These are phyloP conservation scores for Lineolata rhizophorae DNA, from an alignment of 495 filamentous ascomycete species.

Conservation along the genomic window DNA sequence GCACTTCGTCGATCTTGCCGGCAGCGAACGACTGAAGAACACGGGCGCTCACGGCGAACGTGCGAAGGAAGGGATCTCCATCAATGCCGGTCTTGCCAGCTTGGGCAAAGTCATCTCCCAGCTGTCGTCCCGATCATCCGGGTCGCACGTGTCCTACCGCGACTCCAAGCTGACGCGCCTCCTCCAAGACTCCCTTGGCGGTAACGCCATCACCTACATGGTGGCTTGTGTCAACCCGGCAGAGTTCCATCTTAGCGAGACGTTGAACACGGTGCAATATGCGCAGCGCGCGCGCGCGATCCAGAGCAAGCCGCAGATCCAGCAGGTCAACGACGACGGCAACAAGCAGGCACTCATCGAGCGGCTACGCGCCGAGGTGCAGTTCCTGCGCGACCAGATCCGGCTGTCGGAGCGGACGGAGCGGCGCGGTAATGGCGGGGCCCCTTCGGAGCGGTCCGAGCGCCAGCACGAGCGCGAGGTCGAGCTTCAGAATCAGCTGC, in stretches of 20 bases:
- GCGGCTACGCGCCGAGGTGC: conserved; percentile 77
- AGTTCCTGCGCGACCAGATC: conserved; percentile 87
- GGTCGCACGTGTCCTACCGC: conserved; percentile 90
- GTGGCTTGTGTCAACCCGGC: conserved; percentile 95
- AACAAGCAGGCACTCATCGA: conserved; percentile 94
- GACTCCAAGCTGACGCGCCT: conserved; percentile 91
- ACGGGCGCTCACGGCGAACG: conserved; percentile 89
- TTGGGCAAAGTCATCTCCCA: conserved; percentile 98
- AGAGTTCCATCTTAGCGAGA: conserved; percentile 94
- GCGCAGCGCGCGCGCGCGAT: conserved; percentile 90
- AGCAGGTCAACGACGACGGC: conserved; percentile 71
- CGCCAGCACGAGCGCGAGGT: conserved; percentile 67
- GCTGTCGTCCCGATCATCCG: conserved; percentile 69
- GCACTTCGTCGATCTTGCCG: conserved; percentile 95
- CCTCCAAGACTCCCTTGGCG: conserved; percentile 93
- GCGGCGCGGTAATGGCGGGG: conserved; percentile 26
- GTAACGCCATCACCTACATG: conserved; percentile 98
- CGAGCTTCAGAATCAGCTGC: conserved; percentile 81
- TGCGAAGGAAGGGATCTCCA: conserved; percentile 92
- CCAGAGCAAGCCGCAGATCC: conserved; percentile 91
- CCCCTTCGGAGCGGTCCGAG: conserved; percentile 45
- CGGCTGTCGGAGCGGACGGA: conserved; percentile 41
- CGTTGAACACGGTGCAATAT: conserved; percentile 92
- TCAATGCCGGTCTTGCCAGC: conserved; percentile 89
- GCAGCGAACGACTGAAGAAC: conserved; percentile 93